Conservation (phyloP, 352 stramenopile species). For the Pythium myriotylum region DNA sequence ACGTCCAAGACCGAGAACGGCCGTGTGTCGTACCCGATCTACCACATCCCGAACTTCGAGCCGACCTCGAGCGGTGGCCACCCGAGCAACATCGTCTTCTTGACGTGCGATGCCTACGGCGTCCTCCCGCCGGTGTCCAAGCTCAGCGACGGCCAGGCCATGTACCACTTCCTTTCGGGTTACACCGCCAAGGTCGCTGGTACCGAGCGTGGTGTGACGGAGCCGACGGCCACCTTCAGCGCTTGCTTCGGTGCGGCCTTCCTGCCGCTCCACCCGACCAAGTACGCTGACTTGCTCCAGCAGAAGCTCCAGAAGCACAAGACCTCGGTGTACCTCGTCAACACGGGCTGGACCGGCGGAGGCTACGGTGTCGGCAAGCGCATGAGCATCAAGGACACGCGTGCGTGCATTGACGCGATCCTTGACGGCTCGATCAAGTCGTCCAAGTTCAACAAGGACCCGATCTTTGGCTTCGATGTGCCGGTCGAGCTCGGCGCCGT, state of each 20-base stretch:
- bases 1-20: constrained; percentile 60
- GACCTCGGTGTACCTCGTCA: constrained; percentile 76
- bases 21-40: constrained; percentile 58
- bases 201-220: constrained; percentile 54
- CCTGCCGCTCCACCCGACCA: constrained; percentile 59
- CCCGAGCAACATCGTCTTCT: constrained; percentile 92
- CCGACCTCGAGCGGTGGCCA: constrained; percentile 51
- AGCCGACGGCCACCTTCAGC: constrained; percentile 55
- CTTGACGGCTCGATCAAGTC: constrained; percentile 70
- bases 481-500: constrained; percentile 62
- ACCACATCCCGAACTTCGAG: constrained; percentile 59
- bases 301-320: constrained; percentile 55
- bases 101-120: constrained; percentile 96
- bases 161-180: constrained; percentile 92
- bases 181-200: constrained; percentile 65
- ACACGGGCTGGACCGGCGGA: constrained; percentile 96
- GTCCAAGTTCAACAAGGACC: constrained; percentile 64
- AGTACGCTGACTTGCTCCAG: constrained; percentile 59
- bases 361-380: constrained; percentile 95
- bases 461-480: constrained; percentile 75
- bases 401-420: constrained; percentile 79
- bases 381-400: constrained; percentile 93
- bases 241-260: constrained; percentile 59
- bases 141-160: constrained; percentile 91
- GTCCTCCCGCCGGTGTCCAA: constrained; percentile 96